Evolutionary conservation across 163 green algal genomes (phyloP), one percentile per base, ranked within the genome.

Genomic region (Chlamydomonas reinhardtii): DNA sequence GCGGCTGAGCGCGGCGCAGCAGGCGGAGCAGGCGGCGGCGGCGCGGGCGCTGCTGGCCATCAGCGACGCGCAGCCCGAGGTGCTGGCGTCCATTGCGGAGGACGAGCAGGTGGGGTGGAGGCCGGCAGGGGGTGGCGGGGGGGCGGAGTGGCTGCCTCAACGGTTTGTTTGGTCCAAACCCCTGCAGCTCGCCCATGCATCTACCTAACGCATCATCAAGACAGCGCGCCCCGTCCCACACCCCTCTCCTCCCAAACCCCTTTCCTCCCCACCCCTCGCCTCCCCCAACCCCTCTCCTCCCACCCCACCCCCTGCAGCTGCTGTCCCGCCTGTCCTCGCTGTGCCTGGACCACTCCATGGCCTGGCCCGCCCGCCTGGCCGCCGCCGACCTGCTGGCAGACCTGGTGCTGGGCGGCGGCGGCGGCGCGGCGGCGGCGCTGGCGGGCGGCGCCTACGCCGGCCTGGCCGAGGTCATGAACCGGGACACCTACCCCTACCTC

Each of bases 331-430:
- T 87, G 61, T 73, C 61, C 39, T 22, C 4, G 0, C 31, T 82
- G 29, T 59, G 34, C 24, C n/a, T 87, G 29, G 82, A 87, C 72
- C 82, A 87, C 82, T 76, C 61, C 39, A 68, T 70, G 61, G 25
- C 32, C 31, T 87, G 82, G 82, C 4, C 82, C n/a, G 37, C 72
- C 22, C 72, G 82, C 27, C 61, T 69, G 72, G 59, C 72, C n/a
- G 59, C 82, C n/a, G 72, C 72, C 32, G 82, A 87, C 82, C 72
- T 87, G 82, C 82, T 87, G 82, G 66, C 72, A 12, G 82, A 81
- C 61, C 72, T 87, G 82, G 61, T 82, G 61, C 61, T 87, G 32
- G 61, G 72, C 54, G 82, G 82, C 14, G 72, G 72, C 4, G 39
- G 37, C 20, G 54, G 19, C 25, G 82, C 82, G 71, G 72, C 71